phyloP scores from a whole-genome alignment of 1,284 basidiomycete species.

The Stereum hirsutum region DNA sequence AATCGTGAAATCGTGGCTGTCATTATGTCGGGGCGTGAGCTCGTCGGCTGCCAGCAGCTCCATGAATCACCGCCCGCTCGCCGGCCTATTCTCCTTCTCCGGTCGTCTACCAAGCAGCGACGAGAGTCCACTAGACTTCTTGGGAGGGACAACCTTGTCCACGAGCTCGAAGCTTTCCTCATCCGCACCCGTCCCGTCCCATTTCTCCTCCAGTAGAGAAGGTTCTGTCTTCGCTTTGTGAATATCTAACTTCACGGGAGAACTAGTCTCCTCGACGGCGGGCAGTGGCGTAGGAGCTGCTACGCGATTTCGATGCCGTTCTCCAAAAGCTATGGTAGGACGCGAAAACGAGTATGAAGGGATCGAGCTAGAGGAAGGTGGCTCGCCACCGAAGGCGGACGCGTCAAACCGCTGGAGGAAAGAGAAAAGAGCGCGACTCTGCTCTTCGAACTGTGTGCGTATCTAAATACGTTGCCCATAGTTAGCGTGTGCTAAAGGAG shows the following conservation, averaged over 20 bases:
- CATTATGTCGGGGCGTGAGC: too few species aligned
- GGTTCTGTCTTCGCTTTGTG: slow-evolving; percentile 31
- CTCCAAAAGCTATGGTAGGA: slow-evolving; percentile 26
- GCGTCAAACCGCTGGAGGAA: slow-evolving; percentile 76
- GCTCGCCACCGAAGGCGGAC: slow-evolving; percentile 36
- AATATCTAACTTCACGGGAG: slow-evolving; percentile 35
- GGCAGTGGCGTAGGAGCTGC: background rate
- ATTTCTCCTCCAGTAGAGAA: slow-evolving; percentile 51
- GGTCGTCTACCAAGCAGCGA: too few species aligned
- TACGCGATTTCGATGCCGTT: slow-evolving; percentile 28
- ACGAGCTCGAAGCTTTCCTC: slow-evolving; percentile 46
- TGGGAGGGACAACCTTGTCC: too few species aligned
- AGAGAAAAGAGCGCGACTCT: slow-evolving; percentile 61
- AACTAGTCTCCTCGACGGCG: slow-evolving; percentile 22
- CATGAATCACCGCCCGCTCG: too few species aligned
- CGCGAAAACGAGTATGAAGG: slow-evolving; percentile 15
- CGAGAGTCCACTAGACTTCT: too few species aligned
- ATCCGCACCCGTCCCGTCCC: slow-evolving; percentile 28
- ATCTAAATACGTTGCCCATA: slow-evolving; percentile 23
- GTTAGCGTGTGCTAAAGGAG: too few species aligned
- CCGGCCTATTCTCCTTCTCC: too few species aligned
- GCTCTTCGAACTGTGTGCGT: slow-evolving; percentile 58
- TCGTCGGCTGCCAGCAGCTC: too few species aligned
- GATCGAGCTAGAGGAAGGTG: slow-evolving; percentile 42
- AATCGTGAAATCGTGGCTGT: too few species aligned